phyloP scores from a whole-genome alignment of 345 rosid species.

The Populus euphratica region DNA sequence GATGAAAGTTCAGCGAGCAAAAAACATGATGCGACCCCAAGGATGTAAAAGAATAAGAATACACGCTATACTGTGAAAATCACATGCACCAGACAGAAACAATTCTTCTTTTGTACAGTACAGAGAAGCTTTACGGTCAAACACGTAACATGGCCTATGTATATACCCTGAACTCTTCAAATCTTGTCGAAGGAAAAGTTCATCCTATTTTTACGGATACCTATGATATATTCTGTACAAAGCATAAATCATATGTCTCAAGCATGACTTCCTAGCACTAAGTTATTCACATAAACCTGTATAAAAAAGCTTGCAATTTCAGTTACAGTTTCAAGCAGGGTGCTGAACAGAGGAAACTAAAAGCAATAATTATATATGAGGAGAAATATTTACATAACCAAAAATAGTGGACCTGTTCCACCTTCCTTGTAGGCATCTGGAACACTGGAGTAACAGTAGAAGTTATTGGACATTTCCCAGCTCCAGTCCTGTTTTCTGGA shows the following conservation, averaged over 20 bases:
- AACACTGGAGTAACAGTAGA: slow-evolving; percentile 46
- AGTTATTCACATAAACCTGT: neutral
- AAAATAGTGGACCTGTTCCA: slow-evolving; percentile 45
- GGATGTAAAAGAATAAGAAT: neutral
- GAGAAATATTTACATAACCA: slow-evolving; percentile 10
- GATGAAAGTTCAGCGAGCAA: neutral
- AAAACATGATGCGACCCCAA: neutral
- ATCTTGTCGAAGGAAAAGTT: neutral
- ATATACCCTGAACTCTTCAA: neutral
- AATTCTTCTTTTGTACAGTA: too few species aligned
- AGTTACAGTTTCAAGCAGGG: neutral
- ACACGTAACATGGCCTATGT: neutral
- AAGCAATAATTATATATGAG: neutral
- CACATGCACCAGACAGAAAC: neutral
- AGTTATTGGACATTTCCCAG: slow-evolving; percentile 57
- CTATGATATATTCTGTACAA: neutral
- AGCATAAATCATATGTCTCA: neutral
- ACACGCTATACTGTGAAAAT: neutral
- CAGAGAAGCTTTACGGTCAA: too few species aligned
- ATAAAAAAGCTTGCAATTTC: neutral
- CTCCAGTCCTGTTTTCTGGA: slow-evolving; percentile 61
- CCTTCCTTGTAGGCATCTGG: slow-evolving; percentile 44
- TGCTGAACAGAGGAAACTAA: neutral
- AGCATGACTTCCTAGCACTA: neutral
- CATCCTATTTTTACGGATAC: neutral